Evolutionary conservation across 371 early-diverging fungal genomes (phyloP).

Genomic region (Mortierella sp.): DNA sequence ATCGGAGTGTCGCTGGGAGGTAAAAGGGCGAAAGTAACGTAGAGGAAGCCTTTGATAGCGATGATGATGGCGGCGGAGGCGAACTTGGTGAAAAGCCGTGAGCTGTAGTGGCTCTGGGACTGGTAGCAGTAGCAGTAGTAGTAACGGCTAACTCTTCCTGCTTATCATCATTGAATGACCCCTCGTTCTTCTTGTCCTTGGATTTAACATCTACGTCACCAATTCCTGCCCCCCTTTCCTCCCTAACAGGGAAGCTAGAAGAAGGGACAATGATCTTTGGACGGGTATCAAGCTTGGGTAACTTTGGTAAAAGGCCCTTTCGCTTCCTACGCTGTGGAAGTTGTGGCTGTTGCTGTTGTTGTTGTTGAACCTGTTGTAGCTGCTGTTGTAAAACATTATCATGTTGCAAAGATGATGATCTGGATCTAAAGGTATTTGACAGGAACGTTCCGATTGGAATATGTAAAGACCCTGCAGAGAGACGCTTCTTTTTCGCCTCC

Average conservation of each 20-base stretch:
- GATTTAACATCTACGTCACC: not conserved
- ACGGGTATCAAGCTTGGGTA: constrained; percentile 41
- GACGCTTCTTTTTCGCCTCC: constrained; percentile 30
- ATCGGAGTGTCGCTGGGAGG: constrained; percentile 15
- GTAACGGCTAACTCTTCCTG: not conserved
- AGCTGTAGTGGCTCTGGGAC: not conserved
- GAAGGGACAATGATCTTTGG: constrained; percentile 25
- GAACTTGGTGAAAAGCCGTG: not conserved
- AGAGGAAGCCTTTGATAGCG: not conserved
- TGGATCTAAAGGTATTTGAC: constrained; percentile 33
- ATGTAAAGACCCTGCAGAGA: constrained; percentile 32
- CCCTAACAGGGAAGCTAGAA: not conserved
- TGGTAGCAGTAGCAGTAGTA: not conserved
- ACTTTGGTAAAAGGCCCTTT: constrained; percentile 27
- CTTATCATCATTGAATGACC: not conserved
- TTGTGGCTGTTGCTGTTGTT: not conserved
- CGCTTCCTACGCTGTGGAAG: constrained; percentile 20
- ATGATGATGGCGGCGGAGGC: not conserved
- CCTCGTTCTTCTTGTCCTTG: constrained; percentile 2
- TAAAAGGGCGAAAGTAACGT: constrained; percentile 26
- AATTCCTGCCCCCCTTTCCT: not conserved
- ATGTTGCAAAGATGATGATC: not conserved
- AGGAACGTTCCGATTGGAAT: constrained; percentile 41
- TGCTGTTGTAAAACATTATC: not conserved
- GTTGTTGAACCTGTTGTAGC: not conserved